Evolutionary conservation across 2,329 filamentous ascomycete species (phyloP), one percentile per base, ranked within the genome.

Genomic region (Sporothrix brasiliensis): DNA sequence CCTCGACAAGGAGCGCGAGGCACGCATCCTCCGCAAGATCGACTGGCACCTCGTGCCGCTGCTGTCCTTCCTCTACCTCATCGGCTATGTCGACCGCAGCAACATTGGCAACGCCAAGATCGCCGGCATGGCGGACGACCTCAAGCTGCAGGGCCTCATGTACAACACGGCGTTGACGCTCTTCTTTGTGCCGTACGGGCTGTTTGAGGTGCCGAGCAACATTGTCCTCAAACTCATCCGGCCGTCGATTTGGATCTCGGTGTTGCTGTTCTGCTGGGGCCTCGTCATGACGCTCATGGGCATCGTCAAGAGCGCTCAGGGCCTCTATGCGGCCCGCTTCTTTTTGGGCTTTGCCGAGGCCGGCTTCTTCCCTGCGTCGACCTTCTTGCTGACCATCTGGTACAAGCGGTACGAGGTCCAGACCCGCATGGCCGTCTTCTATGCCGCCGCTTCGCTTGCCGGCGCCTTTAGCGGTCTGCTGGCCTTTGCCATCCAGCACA

Each of bases 231-330:
- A 80, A 69, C 74, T 79, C 34, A 74, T 84, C 69, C 77, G 74
- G 0, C 81, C 81, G 0, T 79, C 78, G 16, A 74, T 77, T 24
- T 82, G 79, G 73, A 74, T 84, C 2, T 76, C 78, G 3, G 74
- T 73, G 19, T 77, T 83, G 34, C 81, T 82, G 76, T 77, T 82
- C 30, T 73, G 75, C 58, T 86, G 84, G 83, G 81, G 83, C 49
- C 73, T 85, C 71, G 77, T 81, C 14, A 82, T 81, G 53, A 84
- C 83, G 44, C 79, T 81, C 21, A 84, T 83, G 73, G 83, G 83
- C 3, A 80, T 85, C 39, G 79, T 83, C 0, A 78, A 80, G 47
- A 78, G 74, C 44, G 82, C 79, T 72, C 75, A 75, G 13, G 78
- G 77, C 2, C 77, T 85, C 1, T 75, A 84, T 16, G 79, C 76